A percentile compares a stretch with the other conserved stretches of the same genome.
phyloP scores from a whole-genome alignment of 495 filamentous ascomycete species.

The Talaromyces thailandensis region DNA sequence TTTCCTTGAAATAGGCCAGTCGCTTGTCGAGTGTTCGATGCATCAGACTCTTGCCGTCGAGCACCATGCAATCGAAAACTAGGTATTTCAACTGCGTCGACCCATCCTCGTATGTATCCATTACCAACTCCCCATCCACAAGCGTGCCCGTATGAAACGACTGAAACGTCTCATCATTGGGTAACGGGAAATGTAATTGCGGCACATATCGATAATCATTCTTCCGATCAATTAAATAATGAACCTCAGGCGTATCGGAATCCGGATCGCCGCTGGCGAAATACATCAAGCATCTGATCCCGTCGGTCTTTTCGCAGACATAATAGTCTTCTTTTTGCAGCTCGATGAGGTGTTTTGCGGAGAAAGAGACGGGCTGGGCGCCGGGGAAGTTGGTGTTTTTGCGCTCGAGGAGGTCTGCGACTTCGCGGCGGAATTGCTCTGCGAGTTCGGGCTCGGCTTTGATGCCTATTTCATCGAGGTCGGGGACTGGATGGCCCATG shows the following conservation, averaged over 20 bases:
- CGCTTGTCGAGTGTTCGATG: constrained; percentile 77
- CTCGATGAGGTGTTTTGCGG: constrained; percentile 65
- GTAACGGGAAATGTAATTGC: constrained; percentile 70
- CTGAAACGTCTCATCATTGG: constrained; percentile 43
- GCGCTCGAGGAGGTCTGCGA: constrained; percentile 66
- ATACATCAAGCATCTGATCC: constrained; percentile 89
- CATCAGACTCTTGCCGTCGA: constrained; percentile 71
- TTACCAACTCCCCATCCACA: constrained; percentile 87
- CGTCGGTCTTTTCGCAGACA: constrained; percentile 97
- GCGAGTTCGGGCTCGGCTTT: constrained; percentile 51
- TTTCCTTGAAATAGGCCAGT: constrained; percentile 73
- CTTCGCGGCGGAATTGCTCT: constrained; percentile 56
- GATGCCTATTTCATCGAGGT: constrained; percentile 46
- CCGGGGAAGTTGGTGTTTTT: constrained; percentile 67
- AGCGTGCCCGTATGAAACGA: constrained; percentile 72
- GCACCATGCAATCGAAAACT: constrained; percentile 84
- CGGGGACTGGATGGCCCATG: constrained; percentile 39
- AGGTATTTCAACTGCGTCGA: constrained; percentile 64
- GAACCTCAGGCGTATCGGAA: constrained; percentile 42
- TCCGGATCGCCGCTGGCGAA: constrained; percentile 50
- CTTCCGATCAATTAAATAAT: constrained; percentile 90
- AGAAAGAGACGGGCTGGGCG: constrained; percentile 90
- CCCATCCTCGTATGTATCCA: constrained; percentile 59
- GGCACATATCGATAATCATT: constrained; percentile 90
- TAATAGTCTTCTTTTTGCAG: constrained; percentile 80